Base-by-base conservation (phyloP, 495 filamentous ascomycete genomes). In the Clavariopsis aquatica region DNA sequence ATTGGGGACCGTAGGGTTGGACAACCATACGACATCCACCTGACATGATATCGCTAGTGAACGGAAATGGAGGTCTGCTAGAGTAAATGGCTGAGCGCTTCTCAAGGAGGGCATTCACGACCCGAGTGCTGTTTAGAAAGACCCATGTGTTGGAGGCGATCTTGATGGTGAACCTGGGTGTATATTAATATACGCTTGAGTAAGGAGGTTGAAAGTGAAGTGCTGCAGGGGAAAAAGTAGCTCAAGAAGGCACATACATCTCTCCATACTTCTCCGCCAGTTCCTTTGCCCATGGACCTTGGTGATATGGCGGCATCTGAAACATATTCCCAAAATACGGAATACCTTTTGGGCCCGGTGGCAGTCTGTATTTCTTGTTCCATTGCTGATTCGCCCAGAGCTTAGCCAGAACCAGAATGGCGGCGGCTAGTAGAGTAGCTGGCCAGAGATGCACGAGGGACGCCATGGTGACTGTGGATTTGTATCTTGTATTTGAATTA, bases 71-170 rank as follows among this genome's bases (percentile, higher is more conserved):
- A 3, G 70, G 64, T 2, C 74, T 52, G 38, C 68, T 68, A 29
- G 68, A 71, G 47, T 74, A 75, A 34, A 73, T 68, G 12, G 62
- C 65, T 12, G 68, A 69, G 10, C 76, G 70, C 36, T 72, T 72
- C 22, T 73, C 71, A 51, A 78, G 65, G 29, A 78, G 58, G 49
- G 75, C 74, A 20, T 57, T 68, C 4, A 76, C 72, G 10, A 74
- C 73, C 17, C 74, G 73, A 13, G 70, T 62, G 20, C 62, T 70
- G 65, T 78, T 78, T 38, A 78, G 70, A 36, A 75, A 66, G 43
- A 76, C 61, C 72, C 72, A 74, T 0, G 68, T 73, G 51, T 73
- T 74, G 55, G 54, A 52, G 2, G 72, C 73, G 22, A 75, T 51
- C 31, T 71, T 59, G 53, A 57, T 38, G 1, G 62, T 65, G 54